Conservation (phyloP, 2,329 filamentous ascomycete species). For the Apiospora kogelbergensis region DNA sequence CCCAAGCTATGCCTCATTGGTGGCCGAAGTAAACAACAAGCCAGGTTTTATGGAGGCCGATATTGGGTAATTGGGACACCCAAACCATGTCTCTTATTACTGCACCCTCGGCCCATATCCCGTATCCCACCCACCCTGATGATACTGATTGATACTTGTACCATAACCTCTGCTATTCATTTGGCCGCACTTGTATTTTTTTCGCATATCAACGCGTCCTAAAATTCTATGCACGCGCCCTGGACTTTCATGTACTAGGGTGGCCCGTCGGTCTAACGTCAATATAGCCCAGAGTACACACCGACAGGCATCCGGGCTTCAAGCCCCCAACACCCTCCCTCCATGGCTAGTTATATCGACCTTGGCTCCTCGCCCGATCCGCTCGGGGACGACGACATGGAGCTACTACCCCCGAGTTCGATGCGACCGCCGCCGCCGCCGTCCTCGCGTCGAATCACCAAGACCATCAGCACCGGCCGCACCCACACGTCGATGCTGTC, state of each 20-base stretch:
- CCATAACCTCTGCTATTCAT: neutral
- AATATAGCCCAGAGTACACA: neutral
- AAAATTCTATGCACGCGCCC: neutral
- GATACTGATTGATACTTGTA: neutral
- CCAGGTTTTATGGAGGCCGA: neutral
- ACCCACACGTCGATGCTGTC: constrained; percentile 29
- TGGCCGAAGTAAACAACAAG: constrained; percentile 7
- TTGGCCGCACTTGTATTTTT: neutral
- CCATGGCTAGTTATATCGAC: constrained; percentile 28
- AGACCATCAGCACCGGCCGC: neutral
- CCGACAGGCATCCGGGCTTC: neutral
- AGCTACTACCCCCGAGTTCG: constrained; percentile 25
- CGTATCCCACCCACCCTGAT: neutral
- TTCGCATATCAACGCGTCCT: neutral
- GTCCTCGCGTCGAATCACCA: neutral
- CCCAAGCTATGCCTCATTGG: neutral
- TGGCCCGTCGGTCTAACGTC: neutral
- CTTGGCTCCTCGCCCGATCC: constrained; percentile 35
- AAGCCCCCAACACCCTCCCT: neutral
- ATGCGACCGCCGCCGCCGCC: constrained; percentile 11
- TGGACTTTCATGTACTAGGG: neutral
- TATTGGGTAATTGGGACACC: neutral
- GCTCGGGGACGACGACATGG: constrained; percentile 26
- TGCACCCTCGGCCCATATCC: neutral
- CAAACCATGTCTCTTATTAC: constrained; percentile 1